phyloP scores from a whole-genome alignment of 2,329 filamentous ascomycete species.

The Beauveria rudraprayagi region DNA sequence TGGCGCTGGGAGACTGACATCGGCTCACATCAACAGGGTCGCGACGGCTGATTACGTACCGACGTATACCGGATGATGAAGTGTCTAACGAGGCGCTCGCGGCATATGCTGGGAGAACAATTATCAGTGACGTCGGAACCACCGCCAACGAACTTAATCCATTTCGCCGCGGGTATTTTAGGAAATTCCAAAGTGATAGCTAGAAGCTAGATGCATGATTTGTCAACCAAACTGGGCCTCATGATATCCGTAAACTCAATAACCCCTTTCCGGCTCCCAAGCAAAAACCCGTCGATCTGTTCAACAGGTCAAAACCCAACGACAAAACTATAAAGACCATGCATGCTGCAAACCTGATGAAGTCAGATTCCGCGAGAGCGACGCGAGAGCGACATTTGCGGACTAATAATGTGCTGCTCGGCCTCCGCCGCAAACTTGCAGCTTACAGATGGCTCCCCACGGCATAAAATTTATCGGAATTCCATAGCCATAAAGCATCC shows the following conservation, averaged over 20 bases:
- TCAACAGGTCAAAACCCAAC: not conserved
- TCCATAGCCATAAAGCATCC: slow-evolving; percentile 83
- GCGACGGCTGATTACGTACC: slow-evolving; percentile 78
- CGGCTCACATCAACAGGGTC: slow-evolving; percentile 54
- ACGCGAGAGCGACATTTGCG: not conserved
- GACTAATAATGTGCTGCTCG: not conserved
- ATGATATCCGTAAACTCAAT: slow-evolving; percentile 5
- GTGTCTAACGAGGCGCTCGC: slow-evolving; percentile 39
- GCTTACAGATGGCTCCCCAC: not conserved
- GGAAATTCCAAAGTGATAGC: slow-evolving; percentile 36
- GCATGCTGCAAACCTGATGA: slow-evolving; percentile 1
- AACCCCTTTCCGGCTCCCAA: slow-evolving; percentile 1
- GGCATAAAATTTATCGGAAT: slow-evolving; percentile 43
- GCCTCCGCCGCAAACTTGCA: not conserved
- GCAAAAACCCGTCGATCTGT: slow-evolving; percentile 5
- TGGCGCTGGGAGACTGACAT: not conserved
- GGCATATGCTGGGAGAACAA: slow-evolving; percentile 24
- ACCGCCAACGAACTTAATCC: slow-evolving; percentile 54
- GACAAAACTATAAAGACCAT: slow-evolving; percentile 3
- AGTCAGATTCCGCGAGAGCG: not conserved
- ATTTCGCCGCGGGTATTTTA: slow-evolving; percentile 52
- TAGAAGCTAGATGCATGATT: slow-evolving; percentile 17
- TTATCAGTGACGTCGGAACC: slow-evolving; percentile 30
- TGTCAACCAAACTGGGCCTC: slow-evolving; percentile 1
- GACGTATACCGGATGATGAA: slow-evolving; percentile 54